phyloP scores from a whole-genome alignment of 2,329 filamentous ascomycete species.

The Fusarium sp. region DNA sequence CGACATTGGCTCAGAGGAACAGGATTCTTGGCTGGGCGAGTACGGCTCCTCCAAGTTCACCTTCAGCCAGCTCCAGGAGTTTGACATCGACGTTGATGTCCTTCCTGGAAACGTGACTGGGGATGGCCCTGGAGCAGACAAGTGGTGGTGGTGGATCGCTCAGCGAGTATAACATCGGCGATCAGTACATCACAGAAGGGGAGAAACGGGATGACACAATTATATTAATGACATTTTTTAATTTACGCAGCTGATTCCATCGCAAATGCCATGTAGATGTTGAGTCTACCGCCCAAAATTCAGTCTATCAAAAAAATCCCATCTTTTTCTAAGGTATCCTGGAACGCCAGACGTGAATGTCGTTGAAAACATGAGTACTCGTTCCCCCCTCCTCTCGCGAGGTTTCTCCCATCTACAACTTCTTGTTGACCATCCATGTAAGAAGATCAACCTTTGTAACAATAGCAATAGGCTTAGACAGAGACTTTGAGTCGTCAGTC shows the following conservation, averaged over 20 bases:
- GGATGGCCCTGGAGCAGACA: slow-evolving; percentile 75
- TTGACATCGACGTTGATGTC: slow-evolving; percentile 80
- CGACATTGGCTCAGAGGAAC: slow-evolving; percentile 71
- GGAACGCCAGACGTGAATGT: slow-evolving; percentile 46
- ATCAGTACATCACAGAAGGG: not conserved
- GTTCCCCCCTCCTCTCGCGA: slow-evolving; percentile 40
- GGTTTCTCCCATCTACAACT: slow-evolving; percentile 40
- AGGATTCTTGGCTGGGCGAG: slow-evolving; percentile 86
- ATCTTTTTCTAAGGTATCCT: slow-evolving; percentile 36
- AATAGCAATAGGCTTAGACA: slow-evolving; percentile 83
- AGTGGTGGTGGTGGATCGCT: slow-evolving; percentile 93
- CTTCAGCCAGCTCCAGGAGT: slow-evolving; percentile 85
- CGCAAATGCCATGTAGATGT: slow-evolving; percentile 50
- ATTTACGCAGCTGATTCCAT: slow-evolving; percentile 28
- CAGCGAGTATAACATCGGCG: slow-evolving; percentile 55
- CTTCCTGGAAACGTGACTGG: slow-evolving; percentile 75
- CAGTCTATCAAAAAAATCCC: slow-evolving; percentile 31
- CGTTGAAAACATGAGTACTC: slow-evolving; percentile 47
- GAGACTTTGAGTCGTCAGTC: slow-evolving; percentile 61
- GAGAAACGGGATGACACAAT: slow-evolving; percentile 15
- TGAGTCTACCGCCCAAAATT: slow-evolving; percentile 51
- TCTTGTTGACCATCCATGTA: slow-evolving; percentile 85
- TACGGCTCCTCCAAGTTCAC: slow-evolving; percentile 80
- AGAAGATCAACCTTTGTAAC: slow-evolving; percentile 97
- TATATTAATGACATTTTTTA: slow-evolving; percentile 42